Conservation (phyloP, 371 early-diverging fungal genomes). For the Mucor saturninus region DNA sequence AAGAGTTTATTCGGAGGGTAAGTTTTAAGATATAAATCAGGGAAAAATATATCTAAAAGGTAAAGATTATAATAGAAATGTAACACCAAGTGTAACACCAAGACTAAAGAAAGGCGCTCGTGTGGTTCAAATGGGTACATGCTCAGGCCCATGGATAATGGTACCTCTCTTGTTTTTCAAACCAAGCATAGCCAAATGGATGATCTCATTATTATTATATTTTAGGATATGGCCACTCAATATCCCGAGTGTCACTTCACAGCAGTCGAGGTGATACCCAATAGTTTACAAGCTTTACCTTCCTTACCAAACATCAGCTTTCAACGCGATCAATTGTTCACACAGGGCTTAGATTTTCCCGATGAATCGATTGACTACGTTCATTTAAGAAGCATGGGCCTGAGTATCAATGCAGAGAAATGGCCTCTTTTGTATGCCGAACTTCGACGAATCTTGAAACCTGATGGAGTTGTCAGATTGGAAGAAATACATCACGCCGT, state of each 20-base stretch:
- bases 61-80: conserved; percentile 18
- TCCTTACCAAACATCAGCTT: conserved; percentile 35
- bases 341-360: background rate
- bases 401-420: conserved; percentile 7
- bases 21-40: background rate
- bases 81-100: conserved; percentile 24
- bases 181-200: background rate
- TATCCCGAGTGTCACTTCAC: conserved; percentile 39
- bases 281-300: conserved; percentile 23
- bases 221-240: conserved; percentile 48
- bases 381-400: conserved; percentile 33
- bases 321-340: background rate
- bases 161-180: conserved; percentile 10
- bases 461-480: conserved; percentile 43
- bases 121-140: conserved; percentile 28
- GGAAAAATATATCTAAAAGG: background rate
- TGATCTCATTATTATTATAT: background rate
- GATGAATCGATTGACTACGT: conserved; percentile 37
- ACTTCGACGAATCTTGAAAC: conserved; percentile 36
- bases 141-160: conserved; percentile 30
- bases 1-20: conserved; percentile 25
- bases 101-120: conserved; percentile 25
- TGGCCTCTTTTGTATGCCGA: conserved; percentile 29
- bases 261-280: conserved; percentile 25
- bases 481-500: conserved; percentile 39